Base-by-base conservation (phyloP, 2,329 filamentous ascomycete species). In the Cercospora sp. region DNA sequence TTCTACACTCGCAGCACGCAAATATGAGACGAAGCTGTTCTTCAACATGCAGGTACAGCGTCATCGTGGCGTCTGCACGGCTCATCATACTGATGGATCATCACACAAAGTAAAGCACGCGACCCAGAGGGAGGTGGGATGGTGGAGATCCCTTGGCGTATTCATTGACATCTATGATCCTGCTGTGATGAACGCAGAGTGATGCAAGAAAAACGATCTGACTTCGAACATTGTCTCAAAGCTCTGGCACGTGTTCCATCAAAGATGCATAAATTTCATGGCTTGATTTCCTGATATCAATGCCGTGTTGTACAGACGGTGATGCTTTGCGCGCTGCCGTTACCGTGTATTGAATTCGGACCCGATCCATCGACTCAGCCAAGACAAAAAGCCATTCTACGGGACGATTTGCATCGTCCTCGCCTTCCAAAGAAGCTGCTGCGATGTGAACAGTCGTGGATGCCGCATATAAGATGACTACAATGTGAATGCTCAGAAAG, bases 1-100 rank as follows among this genome's bases (percentile, higher is more conserved):
- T 59, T 21, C n/a, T 32, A 24, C 28, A 30, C 1, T 3, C 10
- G 18, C 32, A 51, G 18, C 24, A 21, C 55, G 30, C 55, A 59
- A 37, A 57, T 63, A 63, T 63, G 49, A 57, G 30, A 64, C 30
- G 51, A 43, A 57, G 49, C 32, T 64, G 49, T 57, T 64, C 49
- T 51, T 34, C 61, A 64, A 57, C 34, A 64, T 64, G 32, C 61
- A 64, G 61, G 61, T 64, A 64, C 30, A 28, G 45, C 61, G 61
- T 58, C 61, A 64, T 64, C 49, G 61, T 57, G 61, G 61, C 61
- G 61, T 57, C 28, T 64, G 34, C 28, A 57, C 61, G 61, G 61
- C 61, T 64, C 45, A 40, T 64, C 26, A 63, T n/a, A 28, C 49
- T 28, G 18, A 58, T 58, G 55, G 55, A 21, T 58, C 55, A 59